A percentile compares a stretch with the other conserved stretches of the same genome.
These are phyloP conservation scores for Saccharomycopsis sp. DNA, from an alignment of 805 yeast species.

Conservation along the genomic window DNA sequence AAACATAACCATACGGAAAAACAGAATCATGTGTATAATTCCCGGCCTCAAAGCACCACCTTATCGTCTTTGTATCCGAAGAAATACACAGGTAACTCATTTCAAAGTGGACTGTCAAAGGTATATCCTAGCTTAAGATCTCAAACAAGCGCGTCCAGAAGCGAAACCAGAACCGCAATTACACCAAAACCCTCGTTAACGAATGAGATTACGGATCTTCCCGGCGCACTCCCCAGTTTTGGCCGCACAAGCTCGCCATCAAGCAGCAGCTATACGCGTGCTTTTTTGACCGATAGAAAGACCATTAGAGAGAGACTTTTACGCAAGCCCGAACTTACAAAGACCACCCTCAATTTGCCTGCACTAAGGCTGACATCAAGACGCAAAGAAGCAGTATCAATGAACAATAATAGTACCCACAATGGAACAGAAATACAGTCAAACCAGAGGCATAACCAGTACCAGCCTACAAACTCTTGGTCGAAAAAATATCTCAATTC, in stretches of 20 bases:
- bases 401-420: too few relatives aligned
- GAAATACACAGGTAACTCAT: not conserved
- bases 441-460: not conserved
- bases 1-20: not conserved
- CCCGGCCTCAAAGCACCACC: not conserved
- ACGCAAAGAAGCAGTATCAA: not conserved
- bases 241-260: not conserved
- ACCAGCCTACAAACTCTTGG: not conserved
- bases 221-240: not conserved
- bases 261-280: not conserved
- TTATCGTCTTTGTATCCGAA: not conserved
- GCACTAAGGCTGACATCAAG: not conserved
- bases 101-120: not conserved
- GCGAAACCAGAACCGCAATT: too few relatives aligned
- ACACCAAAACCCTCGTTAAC: not conserved
- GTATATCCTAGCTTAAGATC: not conserved
- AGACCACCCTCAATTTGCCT: constrained; percentile 1
- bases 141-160: too few relatives aligned
- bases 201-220: not conserved
- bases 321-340: not conserved
- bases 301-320: constrained; percentile 4
- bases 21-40: not conserved
- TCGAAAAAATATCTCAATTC: not conserved
- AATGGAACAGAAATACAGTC: not conserved
- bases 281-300: not conserved